Conservation (phyloP, 495 filamentous ascomycete species). For the Wilcoxina mikolae region DNA sequence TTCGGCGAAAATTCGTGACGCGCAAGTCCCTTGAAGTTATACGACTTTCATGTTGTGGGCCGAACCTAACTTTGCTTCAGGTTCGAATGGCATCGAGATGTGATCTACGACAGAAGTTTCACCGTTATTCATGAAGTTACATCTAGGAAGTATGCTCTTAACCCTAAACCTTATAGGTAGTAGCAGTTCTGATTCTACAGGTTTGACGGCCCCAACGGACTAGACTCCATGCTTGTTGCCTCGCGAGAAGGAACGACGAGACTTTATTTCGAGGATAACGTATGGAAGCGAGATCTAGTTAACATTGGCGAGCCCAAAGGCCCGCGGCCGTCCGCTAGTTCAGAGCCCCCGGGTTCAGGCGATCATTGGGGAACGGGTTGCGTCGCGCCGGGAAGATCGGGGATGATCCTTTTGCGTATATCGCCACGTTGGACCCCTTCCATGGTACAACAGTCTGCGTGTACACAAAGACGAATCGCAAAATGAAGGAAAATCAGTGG, state of each 20-base stretch:
- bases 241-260: conserved; percentile 21
- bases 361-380: conserved; percentile 18
- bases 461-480: neutral
- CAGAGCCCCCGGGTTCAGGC: neutral
- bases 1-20: conserved; percentile 4
- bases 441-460: conserved; percentile 5
- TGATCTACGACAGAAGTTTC: conserved; percentile 19
- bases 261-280: conserved; percentile 3
- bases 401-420: conserved; percentile 17
- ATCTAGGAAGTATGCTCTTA: conserved; percentile 10
- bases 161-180: no score
- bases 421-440: conserved; percentile 16
- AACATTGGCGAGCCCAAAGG: neutral
- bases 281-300: neutral
- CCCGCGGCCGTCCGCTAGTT: neutral
- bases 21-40: conserved; percentile 12
- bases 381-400: conserved; percentile 13
- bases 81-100: conserved; percentile 17
- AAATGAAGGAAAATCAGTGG: neutral
- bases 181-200: neutral
- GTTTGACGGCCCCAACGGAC: conserved; percentile 15
- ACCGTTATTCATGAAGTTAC: conserved; percentile 18
- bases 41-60: no score
- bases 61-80: neutral
- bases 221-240: conserved; percentile 18